phyloP scores from a whole-genome alignment of 176 grass and related monocot species.

The Aegilops bicornis region DNA sequence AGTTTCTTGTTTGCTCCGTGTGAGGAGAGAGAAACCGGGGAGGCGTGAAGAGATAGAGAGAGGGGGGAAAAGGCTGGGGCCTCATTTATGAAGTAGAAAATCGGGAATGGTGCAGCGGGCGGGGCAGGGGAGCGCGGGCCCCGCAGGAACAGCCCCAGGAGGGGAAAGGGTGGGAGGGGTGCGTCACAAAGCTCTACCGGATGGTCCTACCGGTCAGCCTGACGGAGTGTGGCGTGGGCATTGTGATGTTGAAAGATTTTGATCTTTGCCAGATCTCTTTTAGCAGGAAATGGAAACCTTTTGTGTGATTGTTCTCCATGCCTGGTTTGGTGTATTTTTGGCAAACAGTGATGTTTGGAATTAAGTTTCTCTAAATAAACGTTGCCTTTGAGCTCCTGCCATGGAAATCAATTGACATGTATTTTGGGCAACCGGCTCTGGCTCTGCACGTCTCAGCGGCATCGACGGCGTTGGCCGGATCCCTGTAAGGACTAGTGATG shows the following conservation, averaged over 20 bases:
- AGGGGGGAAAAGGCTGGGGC: background rate
- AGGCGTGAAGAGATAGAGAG: background rate
- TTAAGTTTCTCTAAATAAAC: background rate
- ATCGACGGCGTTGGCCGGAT: no score
- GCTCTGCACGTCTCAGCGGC: no score
- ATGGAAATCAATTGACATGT: background rate
- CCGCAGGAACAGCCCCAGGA: conserved; percentile 12
- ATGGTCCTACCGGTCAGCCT: background rate
- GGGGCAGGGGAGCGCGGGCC: background rate
- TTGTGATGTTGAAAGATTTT: background rate
- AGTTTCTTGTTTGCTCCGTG: background rate
- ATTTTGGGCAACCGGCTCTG: background rate
- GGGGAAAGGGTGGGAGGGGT: background rate
- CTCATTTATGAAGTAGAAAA: conserved; percentile 19
- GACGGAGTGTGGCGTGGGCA: background rate
- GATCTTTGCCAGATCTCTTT: background rate
- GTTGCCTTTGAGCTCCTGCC: background rate
- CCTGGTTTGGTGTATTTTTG: background rate
- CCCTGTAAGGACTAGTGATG: no score
- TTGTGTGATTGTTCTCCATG: background rate
- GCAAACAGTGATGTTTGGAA: background rate
- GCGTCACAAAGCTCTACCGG: background rate
- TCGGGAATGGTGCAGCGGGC: conserved; percentile 31
- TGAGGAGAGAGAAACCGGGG: background rate
- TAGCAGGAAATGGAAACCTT: background rate